Conservation (phyloP, 2,329 filamentous ascomycete genomes). For the Penicillium sp. region DNA sequence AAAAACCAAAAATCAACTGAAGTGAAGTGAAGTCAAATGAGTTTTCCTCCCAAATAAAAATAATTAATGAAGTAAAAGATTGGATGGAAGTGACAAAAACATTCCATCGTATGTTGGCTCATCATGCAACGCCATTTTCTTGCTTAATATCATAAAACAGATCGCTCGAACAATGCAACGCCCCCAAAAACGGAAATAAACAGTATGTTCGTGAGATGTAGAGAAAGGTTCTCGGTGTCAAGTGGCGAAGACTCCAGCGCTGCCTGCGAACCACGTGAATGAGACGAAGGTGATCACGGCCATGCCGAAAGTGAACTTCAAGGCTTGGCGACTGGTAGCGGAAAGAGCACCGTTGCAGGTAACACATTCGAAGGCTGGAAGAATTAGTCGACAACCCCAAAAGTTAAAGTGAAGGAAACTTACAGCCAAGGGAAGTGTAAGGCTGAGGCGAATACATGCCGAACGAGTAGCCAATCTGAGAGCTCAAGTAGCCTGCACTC, state of each 20-base stretch:
- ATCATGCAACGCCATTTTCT: slow-evolving; percentile 28
- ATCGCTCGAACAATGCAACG: slow-evolving; percentile 21
- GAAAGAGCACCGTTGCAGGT: slow-evolving; percentile 59
- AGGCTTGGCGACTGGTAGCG: slow-evolving; percentile 54
- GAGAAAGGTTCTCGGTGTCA: slow-evolving; percentile 10
- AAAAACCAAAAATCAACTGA: slow-evolving; percentile 11
- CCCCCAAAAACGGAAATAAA: slow-evolving; percentile 8
- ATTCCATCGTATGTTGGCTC: slow-evolving; percentile 14
- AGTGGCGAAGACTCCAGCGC: slow-evolving; percentile 38
- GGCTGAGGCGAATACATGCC: slow-evolving; percentile 63
- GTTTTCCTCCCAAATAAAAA: no score
- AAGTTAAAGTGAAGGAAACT: slow-evolving; percentile 22
- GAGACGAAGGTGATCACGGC: slow-evolving; percentile 58
- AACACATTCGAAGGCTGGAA: slow-evolving; percentile 55
- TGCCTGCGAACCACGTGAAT: slow-evolving; percentile 55
- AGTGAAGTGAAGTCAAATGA: neutral
- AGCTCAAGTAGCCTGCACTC: slow-evolving; percentile 56
- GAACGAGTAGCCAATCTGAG: slow-evolving; percentile 56
- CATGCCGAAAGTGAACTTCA: slow-evolving; percentile 59
- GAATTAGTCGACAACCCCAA: slow-evolving; percentile 14
- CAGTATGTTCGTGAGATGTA: slow-evolving; percentile 23
- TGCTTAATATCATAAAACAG: slow-evolving; percentile 32
- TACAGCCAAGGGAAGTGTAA: slow-evolving; percentile 54
- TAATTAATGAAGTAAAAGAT: neutral
- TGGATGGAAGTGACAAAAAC: slow-evolving; percentile 9